Evolutionary conservation across 331 rosid species (phyloP).

Genomic region (Prunus yedoensis): DNA sequence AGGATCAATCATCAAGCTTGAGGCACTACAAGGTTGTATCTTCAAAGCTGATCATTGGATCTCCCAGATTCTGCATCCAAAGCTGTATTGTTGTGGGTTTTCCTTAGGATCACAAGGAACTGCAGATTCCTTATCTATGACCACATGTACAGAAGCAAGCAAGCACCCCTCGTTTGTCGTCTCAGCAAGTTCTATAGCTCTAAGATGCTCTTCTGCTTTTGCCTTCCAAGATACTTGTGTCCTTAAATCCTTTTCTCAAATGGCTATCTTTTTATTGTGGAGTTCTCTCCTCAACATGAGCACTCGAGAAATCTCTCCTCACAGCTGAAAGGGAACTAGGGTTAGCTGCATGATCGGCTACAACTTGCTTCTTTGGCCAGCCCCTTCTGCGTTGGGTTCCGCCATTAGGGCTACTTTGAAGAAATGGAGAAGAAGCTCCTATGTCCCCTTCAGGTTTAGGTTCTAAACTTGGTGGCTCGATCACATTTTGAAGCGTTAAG

Average conservation of each 20-base stretch:
- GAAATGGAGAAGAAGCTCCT: conserved; percentile 10
- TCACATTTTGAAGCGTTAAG: conserved; percentile 8
- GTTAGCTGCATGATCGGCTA: conserved; percentile 20
- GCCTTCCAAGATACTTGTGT: conserved; percentile 10
- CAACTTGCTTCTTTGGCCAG: conserved; percentile 34
- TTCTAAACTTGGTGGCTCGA: conserved; percentile 20
- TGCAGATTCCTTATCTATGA: conserved; percentile 18
- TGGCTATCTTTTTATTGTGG: conserved; percentile 20
- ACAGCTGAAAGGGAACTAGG: conserved; percentile 22
- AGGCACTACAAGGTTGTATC: not conserved
- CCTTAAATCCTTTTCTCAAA: conserved; percentile 30
- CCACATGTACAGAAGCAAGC: conserved; percentile 25
- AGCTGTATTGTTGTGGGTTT: conserved; percentile 16
- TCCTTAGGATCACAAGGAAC: conserved; percentile 25
- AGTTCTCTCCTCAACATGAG: conserved; percentile 25
- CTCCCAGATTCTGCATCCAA: conserved; percentile 29
- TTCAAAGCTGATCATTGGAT: conserved; percentile 17
- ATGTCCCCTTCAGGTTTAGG: conserved; percentile 21
- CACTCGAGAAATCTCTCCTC: conserved; percentile 23
- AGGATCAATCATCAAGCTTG: too few species aligned
- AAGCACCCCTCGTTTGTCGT: conserved; percentile 30
- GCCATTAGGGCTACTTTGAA: conserved; percentile 15
- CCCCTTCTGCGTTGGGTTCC: conserved; percentile 28
- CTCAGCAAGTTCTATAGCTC: conserved; percentile 21
- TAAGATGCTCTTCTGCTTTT: conserved; percentile 17